Evolutionary conservation across 225 moss, liverwort and hornwort genomes (phyloP).

Genomic region (Thuidium tamariscinum): DNA sequence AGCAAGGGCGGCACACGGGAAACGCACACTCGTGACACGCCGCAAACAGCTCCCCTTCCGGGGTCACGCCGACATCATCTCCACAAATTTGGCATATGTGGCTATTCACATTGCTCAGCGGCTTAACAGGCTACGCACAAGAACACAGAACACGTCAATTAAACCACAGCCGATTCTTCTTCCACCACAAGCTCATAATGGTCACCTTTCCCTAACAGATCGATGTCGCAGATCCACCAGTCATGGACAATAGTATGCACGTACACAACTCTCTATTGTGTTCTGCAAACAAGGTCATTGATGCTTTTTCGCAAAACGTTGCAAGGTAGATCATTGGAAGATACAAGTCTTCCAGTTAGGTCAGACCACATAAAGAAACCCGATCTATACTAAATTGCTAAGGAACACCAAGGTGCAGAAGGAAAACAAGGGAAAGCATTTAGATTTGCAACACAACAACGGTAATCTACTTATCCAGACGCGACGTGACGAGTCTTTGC

Average conservation of each 20-base stretch:
- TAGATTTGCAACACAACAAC: neutral
- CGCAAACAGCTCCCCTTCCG: conserved; percentile 69
- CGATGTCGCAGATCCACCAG: neutral
- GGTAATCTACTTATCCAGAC: neutral
- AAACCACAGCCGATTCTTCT: neutral
- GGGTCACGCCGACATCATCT: conserved; percentile 57
- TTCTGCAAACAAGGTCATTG: conserved; percentile 34
- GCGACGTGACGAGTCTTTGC: neutral
- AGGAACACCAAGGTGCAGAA: neutral
- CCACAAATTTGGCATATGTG: conserved; percentile 79
- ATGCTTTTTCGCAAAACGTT: neutral
- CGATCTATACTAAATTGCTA: neutral
- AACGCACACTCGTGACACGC: conserved; percentile 83
- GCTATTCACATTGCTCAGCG: conserved; percentile 54
- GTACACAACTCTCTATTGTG: neutral
- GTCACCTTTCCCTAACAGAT: neutral
- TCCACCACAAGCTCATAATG: neutral
- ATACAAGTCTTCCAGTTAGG: neutral
- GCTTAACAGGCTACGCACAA: conserved; percentile 29
- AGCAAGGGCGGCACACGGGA: conserved; percentile 86
- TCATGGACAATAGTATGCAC: neutral
- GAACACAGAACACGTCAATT: neutral
- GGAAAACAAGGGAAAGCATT: neutral
- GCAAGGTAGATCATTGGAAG: neutral
- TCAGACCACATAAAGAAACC: neutral